These are phyloP conservation scores for Symbiotaphrina buchneri DNA, from an alignment of 495 filamentous ascomycete genomes.

Conservation along the genomic window DNA sequence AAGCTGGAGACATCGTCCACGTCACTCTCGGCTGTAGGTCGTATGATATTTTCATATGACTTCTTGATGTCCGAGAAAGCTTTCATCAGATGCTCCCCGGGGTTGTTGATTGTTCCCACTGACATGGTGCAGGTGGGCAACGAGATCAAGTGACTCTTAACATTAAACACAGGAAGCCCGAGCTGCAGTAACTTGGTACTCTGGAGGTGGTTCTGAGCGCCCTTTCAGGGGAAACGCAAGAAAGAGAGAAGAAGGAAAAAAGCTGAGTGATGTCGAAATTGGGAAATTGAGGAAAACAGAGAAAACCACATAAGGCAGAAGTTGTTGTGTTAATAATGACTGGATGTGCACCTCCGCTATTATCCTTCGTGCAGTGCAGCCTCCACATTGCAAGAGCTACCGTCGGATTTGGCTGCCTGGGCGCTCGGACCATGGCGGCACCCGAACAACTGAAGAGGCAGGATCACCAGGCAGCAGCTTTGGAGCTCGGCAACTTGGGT, in stretches of 20 bases:
- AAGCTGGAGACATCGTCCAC: conserved; percentile 29
- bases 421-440: no score
- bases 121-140: background rate
- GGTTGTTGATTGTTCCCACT: conserved; percentile 19
- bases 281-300: background rate
- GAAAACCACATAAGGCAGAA: background rate
- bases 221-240: background rate
- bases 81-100: conserved; percentile 55
- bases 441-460: no score
- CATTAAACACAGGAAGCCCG: no score
- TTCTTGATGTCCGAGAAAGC: conserved; percentile 86
- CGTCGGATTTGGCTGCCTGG: no score
- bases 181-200: no score
- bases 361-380: no score
- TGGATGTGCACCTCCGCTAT: no score
- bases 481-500: no score
- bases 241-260: background rate
- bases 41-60: conserved; percentile 63
- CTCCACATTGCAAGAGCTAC: no score
- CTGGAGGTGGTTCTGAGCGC: no score
- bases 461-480: no score
- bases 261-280: background rate
- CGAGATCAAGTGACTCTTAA: background rate
- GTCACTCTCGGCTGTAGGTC: conserved; percentile 34
- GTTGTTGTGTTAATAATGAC: no score